phyloP scores from a whole-genome alignment of 1,139 yeast species.

The Hyphopichia burtonii region DNA sequence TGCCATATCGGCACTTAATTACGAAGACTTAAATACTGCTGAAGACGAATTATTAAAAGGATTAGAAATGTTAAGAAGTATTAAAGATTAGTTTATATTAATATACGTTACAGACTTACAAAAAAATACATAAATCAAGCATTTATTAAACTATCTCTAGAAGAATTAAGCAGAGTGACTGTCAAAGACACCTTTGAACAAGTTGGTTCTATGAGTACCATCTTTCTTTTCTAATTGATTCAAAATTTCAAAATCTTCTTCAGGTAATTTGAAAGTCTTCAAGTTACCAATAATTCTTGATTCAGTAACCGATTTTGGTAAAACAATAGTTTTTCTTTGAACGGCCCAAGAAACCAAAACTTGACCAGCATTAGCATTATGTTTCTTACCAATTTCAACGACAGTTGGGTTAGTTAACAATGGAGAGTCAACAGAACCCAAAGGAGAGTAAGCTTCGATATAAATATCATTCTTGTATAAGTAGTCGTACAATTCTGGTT shows the following conservation, averaged over 20 bases:
- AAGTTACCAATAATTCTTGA: conserved; percentile 34
- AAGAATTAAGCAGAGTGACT: not conserved
- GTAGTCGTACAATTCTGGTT: conserved; percentile 44
- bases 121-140: not conserved
- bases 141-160: not conserved
- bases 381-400: conserved; percentile 41
- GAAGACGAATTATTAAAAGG: conserved; percentile 70
- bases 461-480: conserved; percentile 43
- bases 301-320: conserved; percentile 52
- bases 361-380: conserved; percentile 42
- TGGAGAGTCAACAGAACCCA: conserved; percentile 58
- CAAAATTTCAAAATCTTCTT: conserved; percentile 34
- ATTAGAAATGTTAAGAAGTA: conserved; percentile 38
- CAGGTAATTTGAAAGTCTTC: conserved; percentile 27
- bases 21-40: conserved; percentile 85
- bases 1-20: conserved; percentile 91
- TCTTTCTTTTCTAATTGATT: conserved; percentile 27
- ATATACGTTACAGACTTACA: not conserved
- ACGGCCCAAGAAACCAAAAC: conserved; percentile 55
- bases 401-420: conserved; percentile 43
- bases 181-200: conserved; percentile 8
- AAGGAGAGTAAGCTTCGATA: conserved; percentile 59
- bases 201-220: conserved; percentile 32
- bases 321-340: conserved; percentile 49
- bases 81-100: conserved; percentile 9